Base-by-base conservation (phyloP, 108 stramenopile genomes). In the Conticribra weissflogii region DNA sequence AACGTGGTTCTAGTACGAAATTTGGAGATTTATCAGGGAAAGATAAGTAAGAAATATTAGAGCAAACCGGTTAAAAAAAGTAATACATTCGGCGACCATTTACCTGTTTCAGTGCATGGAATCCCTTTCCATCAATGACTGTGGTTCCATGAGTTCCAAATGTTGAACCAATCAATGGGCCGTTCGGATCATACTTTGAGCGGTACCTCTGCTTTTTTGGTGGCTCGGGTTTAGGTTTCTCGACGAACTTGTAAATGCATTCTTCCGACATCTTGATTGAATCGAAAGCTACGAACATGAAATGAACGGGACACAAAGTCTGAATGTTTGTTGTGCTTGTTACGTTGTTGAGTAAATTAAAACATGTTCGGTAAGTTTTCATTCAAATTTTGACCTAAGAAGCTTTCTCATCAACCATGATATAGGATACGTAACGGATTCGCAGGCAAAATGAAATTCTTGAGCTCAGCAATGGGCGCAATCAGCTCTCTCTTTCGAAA, bases 191-290 rank as follows among this genome's bases (percentile, higher is more conserved):
- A 51, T 84, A 68, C 51, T 76, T 79, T 8, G 84, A 82, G 48
- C 79, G 78, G 71, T 90, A 89, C 62, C 84, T 69, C 22, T 72
- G 63, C 46, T 78, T 74, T 49, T 85, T 90, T 22, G 56, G 59
- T 25, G 59, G 46, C 56, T 68, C 52, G 23, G 52, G 70, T 45
- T 77, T 44, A 8, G 75, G 61, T 58, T 83, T 51, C 71, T 87
- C 83, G 3, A 86, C 76, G 30, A 86, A 82, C 56, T 84, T 82
- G 73, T 82, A 86, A 57, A 86, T 86, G 59, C 68, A 56, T 68
- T 86, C 85, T n/a, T n/a, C 36, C 2, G 78, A 19, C 74, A 59
- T 67, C 36, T 44, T 56, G 36, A 24, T 52, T 58, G 46, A 15
- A 7, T 30, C 15, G 27, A 63, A 63, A 21, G 12, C 0, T 29